Conservation (phyloP, 106 monocot species). For the Agapanthus africanus region DNA sequence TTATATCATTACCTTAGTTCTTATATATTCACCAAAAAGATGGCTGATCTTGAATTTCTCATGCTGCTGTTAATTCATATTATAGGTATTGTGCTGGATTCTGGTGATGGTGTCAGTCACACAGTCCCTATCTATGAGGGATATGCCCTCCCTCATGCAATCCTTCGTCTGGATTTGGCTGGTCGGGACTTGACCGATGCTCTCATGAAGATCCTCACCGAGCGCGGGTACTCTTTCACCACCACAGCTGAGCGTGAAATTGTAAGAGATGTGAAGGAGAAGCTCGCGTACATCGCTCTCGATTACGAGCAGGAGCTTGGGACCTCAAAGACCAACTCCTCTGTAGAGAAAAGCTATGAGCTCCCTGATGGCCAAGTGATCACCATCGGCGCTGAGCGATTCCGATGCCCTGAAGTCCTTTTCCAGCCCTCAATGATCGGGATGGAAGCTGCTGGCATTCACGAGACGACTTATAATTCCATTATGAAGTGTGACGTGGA, state of each 20-base stretch:
- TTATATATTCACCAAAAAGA: not conserved
- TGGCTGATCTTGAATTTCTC: not conserved
- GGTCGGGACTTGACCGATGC: constrained; percentile 38
- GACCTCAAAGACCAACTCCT: constrained; percentile 16
- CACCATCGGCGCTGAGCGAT: constrained; percentile 38
- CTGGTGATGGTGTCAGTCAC: constrained; percentile 34
- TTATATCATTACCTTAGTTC: too few species aligned
- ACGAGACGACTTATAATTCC: constrained; percentile 38
- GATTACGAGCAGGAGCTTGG: constrained; percentile 33
- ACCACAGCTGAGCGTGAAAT: constrained; percentile 47
- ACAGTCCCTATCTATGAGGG: constrained; percentile 29
- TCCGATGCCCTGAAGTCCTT: constrained; percentile 41
- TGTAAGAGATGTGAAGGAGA: constrained; percentile 43
- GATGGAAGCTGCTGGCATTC: constrained; percentile 38
- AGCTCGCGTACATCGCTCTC: constrained; percentile 30
- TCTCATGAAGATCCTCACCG: constrained; percentile 49
- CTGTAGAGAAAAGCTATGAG: constrained; percentile 33
- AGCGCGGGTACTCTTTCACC: constrained; percentile 47
- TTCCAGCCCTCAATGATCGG: constrained; percentile 46
- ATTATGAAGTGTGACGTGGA: constrained; percentile 42
- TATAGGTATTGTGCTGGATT: constrained; percentile 28
- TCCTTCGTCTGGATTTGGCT: constrained; percentile 40
- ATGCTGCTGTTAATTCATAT: too few species aligned
- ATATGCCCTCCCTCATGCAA: constrained; percentile 31
- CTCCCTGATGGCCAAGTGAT: constrained; percentile 43